Base-by-base conservation (phyloP, 352 stramenopile genomes). In the Globisporangium echinulatum region DNA sequence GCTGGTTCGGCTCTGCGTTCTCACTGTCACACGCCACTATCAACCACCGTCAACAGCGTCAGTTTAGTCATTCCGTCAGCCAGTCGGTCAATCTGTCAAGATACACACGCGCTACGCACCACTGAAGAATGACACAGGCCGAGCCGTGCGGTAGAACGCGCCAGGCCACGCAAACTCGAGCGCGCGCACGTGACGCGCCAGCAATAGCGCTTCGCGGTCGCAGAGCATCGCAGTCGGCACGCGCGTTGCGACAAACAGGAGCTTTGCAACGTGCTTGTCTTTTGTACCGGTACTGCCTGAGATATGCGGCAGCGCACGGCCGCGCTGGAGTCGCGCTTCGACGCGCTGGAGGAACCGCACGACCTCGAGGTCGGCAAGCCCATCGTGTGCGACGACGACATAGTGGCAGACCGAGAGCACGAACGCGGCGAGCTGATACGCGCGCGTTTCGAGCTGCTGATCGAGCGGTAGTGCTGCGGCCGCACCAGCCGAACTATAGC, bases 381-480 rank as follows among this genome's bases (percentile, higher is more conserved):
- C 61, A 33, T 85, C 75, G 56, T 88, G 78, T 10, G 83, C 78
- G 19, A 91, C 61, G 42, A 93, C 55, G 13, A 93, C 75, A 47
- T 91, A 88, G 66, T 93, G 84, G 59, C 84, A 93, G 15, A 91
- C 75, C 0, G 84, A 82, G 36, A 79, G 70, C 49, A 93, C 55
- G 53, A 90, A 83, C 8, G 83, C 70, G 7, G 82, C 78, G 17
- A 88, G 67, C 61, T 91, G 81, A 48, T 78, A 67, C 13, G 84
- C 88, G 50, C 70, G 64, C 7, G 73, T 62, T 51, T 93, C 81
- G 39, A 83, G 58, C 44, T 90, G 79, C 49, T 91, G 83, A 46
- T 92, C 83, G 5, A 74, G 69, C 3, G 79, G 70, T 0, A 90
- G 59, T 4, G 75, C 72, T 13, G 7, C 10, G 10, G 7, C 10